Base-by-base conservation (phyloP, 2,329 filamentous ascomycete genomes). In the Pseudogymnoascus sp. region DNA sequence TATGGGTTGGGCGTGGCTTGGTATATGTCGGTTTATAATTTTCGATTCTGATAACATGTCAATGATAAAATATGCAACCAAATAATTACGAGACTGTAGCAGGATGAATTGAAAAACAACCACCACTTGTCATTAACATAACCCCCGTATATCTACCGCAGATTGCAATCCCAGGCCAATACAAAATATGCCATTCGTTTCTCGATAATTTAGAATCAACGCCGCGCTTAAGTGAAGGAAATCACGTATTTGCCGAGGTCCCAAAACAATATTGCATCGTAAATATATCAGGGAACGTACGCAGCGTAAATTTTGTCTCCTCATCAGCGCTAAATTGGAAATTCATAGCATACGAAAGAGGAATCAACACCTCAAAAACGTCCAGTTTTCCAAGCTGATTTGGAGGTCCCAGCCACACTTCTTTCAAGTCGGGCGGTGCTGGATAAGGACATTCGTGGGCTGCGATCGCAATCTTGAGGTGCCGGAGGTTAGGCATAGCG, bases 391-490 rank as follows among this genome's bases (percentile, higher is more conserved):
- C n/a, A 26, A 58, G 12, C n/a, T 45, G 13, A 2, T n/a, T 58
- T n/a, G 21, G 57, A 18, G 57, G 57, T 4, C 19, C 34, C 48
- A 58, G 5, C 57, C 57, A 58, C 5, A 58, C 57, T 28, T 58
- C 35, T 9, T 15, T 28, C 35, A 58, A 26, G 19, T 15, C 35
- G 13, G 57, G 12, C 12, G 57, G 56, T 39, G 39, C 23, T 12
- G 57, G 57, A 13, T n/a, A 9, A 15, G 33, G 56, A 19, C 56
- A 58, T 41, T 58, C 56, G 10, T 58, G 34, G n/a, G 57, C 21
- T 39, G 57, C 57, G 12, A 58, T 21, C 21, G 15, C 57, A 18
- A 58, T 48, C 13, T 13, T 58, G 28, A 58, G 34, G 34, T 37
- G 33, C 15, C 21, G 57, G 57, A 58, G 57, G 21, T 48, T 58